Percentiles rank a stretch among this genome's conserved stretches.
Evolutionary conservation across 2,329 filamentous ascomycete genomes (phyloP).

Genomic region (Ascochyta lentis): DNA sequence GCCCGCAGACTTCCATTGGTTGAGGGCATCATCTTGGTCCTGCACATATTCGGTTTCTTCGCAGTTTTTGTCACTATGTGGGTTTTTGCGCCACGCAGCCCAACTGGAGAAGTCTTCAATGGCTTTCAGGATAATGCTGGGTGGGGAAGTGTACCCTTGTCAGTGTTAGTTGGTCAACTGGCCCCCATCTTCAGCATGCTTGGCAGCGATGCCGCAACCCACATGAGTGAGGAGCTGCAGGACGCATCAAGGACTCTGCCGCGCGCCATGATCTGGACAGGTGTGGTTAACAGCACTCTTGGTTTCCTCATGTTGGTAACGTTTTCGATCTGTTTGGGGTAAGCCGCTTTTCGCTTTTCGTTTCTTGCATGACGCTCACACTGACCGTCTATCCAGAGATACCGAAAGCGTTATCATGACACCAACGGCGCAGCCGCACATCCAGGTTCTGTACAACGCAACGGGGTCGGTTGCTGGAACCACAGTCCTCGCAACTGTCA

Average conservation of each 20-base stretch:
- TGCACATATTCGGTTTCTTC: constrained; percentile 60
- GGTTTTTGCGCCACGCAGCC: constrained; percentile 35
- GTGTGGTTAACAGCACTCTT: too few species aligned
- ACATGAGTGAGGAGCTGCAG: too few species aligned
- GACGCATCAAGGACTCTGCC: too few species aligned
- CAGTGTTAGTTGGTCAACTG: constrained; percentile 31
- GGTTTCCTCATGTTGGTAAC: too few species aligned
- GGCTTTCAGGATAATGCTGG: constrained; percentile 35
- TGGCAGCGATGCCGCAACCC: constrained; percentile 11
- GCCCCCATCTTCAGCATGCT: constrained; percentile 32
- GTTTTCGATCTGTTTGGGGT: too few species aligned
- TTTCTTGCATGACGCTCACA: too few species aligned
- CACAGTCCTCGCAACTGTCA: constrained; percentile 32
- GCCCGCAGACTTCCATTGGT: constrained; percentile 54
- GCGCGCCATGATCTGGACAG: too few species aligned
- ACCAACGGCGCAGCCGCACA: constrained; percentile 11
- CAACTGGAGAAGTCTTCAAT: constrained; percentile 31
- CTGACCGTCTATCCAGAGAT: not conserved
- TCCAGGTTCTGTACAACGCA: constrained; percentile 13
- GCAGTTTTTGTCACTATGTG: constrained; percentile 52
- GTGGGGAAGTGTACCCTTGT: constrained; percentile 34
- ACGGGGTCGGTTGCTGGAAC: constrained; percentile 19
- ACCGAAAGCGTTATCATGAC: constrained; percentile 19
- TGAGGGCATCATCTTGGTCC: constrained; percentile 55
- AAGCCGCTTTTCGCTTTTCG: too few species aligned